A percentile compares a stretch with the other conserved stretches of the same genome.
Conservation (phyloP, 2,329 filamentous ascomycete species). For the Biscogniauxia marginata region DNA sequence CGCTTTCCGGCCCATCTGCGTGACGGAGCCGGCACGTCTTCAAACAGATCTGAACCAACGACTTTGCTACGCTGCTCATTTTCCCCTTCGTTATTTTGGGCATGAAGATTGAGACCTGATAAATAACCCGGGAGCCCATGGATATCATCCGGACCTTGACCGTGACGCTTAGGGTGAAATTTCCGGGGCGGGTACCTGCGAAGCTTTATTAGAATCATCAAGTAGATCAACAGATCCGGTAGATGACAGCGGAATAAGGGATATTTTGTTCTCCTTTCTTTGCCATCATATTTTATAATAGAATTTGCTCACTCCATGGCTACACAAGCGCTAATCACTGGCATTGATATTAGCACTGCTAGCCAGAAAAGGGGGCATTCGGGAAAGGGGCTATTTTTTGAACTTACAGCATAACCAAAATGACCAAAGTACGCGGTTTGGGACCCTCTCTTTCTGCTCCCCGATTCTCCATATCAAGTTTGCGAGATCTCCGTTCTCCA, state of each 20-base stretch:
- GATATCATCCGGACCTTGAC: not conserved
- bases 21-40: conserved; percentile 11
- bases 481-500: not conserved
- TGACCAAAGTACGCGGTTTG: conserved; percentile 18
- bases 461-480: not conserved
- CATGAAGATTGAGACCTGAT: no score
- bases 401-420: conserved; percentile 27
- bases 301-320: conserved; percentile 19
- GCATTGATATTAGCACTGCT: not conserved
- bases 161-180: conserved; percentile 20
- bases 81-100: no score
- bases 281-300: not conserved
- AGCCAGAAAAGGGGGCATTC: not conserved
- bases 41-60: conserved; percentile 17
- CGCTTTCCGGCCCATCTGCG: conserved; percentile 17
- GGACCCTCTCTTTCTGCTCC: not conserved
- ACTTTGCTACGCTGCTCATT: conserved; percentile 3
- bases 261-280: no score
- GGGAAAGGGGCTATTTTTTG: no score
- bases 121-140: not conserved
- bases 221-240: no score
- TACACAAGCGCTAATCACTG: conserved; percentile 23
- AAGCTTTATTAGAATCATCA: conserved; percentile 8
- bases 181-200: conserved; percentile 24
- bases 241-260: no score